Evolutionary conservation across 1,284 basidiomycete genomes (phyloP), one percentile per base, ranked within the genome.

Genomic region (Flammula alnicola): DNA sequence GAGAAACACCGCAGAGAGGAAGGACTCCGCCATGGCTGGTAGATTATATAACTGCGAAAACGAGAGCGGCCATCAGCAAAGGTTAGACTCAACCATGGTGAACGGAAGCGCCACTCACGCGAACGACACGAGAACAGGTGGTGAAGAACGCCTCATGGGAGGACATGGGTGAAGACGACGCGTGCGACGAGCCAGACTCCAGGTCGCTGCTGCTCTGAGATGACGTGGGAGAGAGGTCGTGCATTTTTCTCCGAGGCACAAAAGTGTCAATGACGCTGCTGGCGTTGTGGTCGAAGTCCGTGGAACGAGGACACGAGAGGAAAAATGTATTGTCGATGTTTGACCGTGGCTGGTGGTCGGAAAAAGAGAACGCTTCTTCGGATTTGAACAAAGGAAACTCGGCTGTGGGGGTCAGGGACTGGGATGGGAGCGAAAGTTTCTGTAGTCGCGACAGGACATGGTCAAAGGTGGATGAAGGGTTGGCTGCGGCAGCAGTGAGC

Each of bases 71-170:
- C 16, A 32, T 54, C 44, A 46, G 14, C 36, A 31, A 45, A 20
- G 22, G 29, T 31, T 22, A 23, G 16, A 20, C n/a, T 26, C n/a
- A 25, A 31, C 38, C 23, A 31, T 38, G 27, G 37, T 39, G 27
- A 14, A 16, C 14, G 22, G 43, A 25, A 10, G 51, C 47, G 49
- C 48, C 55, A 70, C 78, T 56, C 55, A 79, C 81, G 43, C 71
- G 73, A 23, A 81, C 70, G 20, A 76, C 78, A 47, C 81, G 74
- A 46, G 80, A 81, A 23, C 72, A 72, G 31, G 78, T 74, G 19
- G 68, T 60, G 17, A 78, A 58, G 53, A 83, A 83, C 9, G 73
- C 64, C 16, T 76, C 68, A 30, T 76, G 68, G 16, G 67, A 61
- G 39, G 62, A 57, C 60, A 51, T 53, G 50, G 35, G 60, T 62